Base-by-base conservation (phyloP, 345 rosid species). In the Eutrema japonicum region DNA sequence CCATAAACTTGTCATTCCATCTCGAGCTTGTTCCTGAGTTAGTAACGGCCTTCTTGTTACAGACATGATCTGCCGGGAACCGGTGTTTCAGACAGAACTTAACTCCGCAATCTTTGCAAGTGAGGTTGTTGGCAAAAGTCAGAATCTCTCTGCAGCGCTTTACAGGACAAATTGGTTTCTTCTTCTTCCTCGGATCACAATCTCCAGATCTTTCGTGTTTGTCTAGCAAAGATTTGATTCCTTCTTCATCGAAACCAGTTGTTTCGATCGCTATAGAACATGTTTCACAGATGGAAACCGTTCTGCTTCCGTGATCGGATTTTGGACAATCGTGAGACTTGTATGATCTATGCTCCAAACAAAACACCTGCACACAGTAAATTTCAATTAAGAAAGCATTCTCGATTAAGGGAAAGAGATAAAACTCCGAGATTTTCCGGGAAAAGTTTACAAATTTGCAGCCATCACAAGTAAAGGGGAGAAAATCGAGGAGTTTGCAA, bases 401-500 rank as follows among this genome's bases (percentile, higher is more conserved):
- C 45, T 40, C 45, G 50, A 27, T 46, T 1, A 13, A 8, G 7
- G 22, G 50, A 36, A 0, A 43, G 18, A 26, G 16, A 33, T 50
- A 22, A 5, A 42, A 47, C 48, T 50, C 22, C 1, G 42, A 11
- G 16, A 67, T 1, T 57, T 66, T 7, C 32, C 30, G 47, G 37
- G 10, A 14, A 26, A 41, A 2, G 4, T 6, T 30, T 59, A 93
- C 96, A 88, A 80, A 80, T 33, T 80, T 83, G 75, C 98, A 89
- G 26, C 83, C 83, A 2, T 87, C 81, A 68, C 97, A 91, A 46
- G 47, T 85, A 76, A 94, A 91, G 30, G 97, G 96, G 8, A 91
- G 88, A 49, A 94, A 94, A 85, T 91, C 97, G 52, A 94, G 88
- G 64, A 84, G 94, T 38, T 81, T 78, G 80, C 98, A 94, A 56